Base-by-base conservation (phyloP, 192 early-diverging fungal species). In the Coemansia sp. region DNA sequence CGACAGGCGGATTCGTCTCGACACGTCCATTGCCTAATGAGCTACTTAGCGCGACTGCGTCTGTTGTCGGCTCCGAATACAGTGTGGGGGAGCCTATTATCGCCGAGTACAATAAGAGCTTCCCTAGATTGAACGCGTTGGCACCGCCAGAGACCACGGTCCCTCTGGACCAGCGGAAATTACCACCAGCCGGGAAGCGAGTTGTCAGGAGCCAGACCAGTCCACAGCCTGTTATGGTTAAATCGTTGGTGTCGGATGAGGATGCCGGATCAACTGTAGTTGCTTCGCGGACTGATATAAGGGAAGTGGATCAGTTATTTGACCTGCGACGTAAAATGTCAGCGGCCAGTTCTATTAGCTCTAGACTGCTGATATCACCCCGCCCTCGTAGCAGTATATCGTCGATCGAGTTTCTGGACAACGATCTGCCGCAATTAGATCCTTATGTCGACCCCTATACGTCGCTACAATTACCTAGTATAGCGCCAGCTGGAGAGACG, bases 371-470 rank as follows among this genome's bases (percentile, higher is more conserved):
- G 59, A 9, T 20, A 32, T 27, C 27, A 27, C 4, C 30, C 2
- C 11, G 32, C 32, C 59, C 59, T 10, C 29, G 18, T 3, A 70
- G 52, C 2, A 40, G 53, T 6, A 35, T 39, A 16, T 39, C 45
- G 16, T 67, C 75, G 4, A 40, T 64, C 0, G 68, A 62, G 59
- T 69, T 60, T 35, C n/a, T 61, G 37, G 30, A 65, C 10, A 64
- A 60, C 47, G 59, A 55, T 2, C 2, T 59, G 18, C 55, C 59
- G 27, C 34, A 27, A 22, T 37, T 70, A 20, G 64, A 56, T 16
- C 35, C 67, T 9, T 78, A 78, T 10, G 76, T 70, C n/a, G 64
- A 78, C 41, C 71, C 76, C 3, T 78, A 78, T 18, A n/a, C 45
- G 6, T 15, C 56, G 39, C 67, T 69, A 9, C 58, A 67, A 4